phyloP scores from a whole-genome alignment of 2,329 filamentous ascomycete genomes.

The Sporothrix euskadiensis region DNA sequence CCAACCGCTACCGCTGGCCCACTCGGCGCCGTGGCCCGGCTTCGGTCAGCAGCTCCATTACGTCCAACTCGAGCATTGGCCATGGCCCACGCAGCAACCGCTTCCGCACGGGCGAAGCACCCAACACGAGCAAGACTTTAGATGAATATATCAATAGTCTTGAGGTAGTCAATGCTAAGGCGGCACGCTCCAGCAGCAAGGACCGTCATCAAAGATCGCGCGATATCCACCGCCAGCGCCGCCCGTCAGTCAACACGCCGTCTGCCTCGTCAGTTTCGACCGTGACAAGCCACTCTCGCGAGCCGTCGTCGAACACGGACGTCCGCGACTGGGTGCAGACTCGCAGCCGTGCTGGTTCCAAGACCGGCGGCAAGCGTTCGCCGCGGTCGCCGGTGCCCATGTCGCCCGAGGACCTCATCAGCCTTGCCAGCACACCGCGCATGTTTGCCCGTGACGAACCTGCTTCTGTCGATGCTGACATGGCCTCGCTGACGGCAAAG shows the following conservation, averaged over 20 bases:
- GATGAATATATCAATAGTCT: constrained; percentile 87
- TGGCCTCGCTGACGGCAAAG: constrained; percentile 31
- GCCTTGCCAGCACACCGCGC: constrained; percentile 53
- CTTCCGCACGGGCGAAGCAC: constrained; percentile 46
- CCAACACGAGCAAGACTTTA: constrained; percentile 62
- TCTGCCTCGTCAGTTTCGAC: constrained; percentile 36
- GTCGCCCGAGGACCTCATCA: constrained; percentile 83
- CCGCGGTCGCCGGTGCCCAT: constrained; percentile 91
- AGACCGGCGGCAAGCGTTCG: constrained; percentile 70
- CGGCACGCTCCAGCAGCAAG: constrained; percentile 56
- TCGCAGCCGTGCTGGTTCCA: constrained; percentile 63
- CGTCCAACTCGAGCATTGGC: constrained; percentile 54
- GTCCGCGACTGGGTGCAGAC: constrained; percentile 67
- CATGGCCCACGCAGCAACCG: constrained; percentile 47
- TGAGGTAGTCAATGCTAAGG: constrained; percentile 65
- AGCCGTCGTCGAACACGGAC: constrained; percentile 55
- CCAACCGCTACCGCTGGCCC: constrained; percentile 58
- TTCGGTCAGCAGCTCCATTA: constrained; percentile 59
- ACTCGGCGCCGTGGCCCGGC: constrained; percentile 54
- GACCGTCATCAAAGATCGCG: constrained; percentile 50
- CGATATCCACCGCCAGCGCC: constrained; percentile 45
- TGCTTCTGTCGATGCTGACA: constrained; percentile 32
- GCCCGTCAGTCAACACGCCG: constrained; percentile 23
- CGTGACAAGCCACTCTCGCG: constrained; percentile 53
- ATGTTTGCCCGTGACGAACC: constrained; percentile 36